Conservation (phyloP, 768 basidiomycete genomes). For the Clitopilus hobsonii region DNA sequence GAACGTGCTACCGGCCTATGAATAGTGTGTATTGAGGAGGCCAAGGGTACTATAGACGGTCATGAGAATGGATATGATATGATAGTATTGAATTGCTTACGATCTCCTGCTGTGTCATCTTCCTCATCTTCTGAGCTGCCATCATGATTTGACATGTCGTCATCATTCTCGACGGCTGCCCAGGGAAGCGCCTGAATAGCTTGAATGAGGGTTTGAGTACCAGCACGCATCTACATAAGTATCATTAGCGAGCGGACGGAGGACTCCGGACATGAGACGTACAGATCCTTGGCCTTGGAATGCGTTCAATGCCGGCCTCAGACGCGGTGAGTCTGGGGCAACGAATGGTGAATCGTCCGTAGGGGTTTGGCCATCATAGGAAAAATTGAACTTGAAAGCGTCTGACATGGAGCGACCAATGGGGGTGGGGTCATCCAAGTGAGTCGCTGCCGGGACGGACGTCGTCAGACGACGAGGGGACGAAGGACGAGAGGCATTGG, state of each 20-base stretch:
- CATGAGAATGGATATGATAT: slow-evolving; percentile 3
- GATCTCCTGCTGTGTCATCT: slow-evolving; percentile 45
- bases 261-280: slow-evolving; percentile 20
- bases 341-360: slow-evolving; percentile 56
- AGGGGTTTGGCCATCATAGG: background rate
- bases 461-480: slow-evolving; percentile 15
- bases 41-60: slow-evolving; percentile 40
- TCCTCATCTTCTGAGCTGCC: slow-evolving; percentile 57
- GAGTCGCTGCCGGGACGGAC: slow-evolving; percentile 10
- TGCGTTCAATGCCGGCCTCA: slow-evolving; percentile 42
- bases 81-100: slow-evolving; percentile 14
- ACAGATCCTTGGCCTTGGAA: slow-evolving; percentile 74
- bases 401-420: background rate
- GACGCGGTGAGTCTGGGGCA: slow-evolving; percentile 63
- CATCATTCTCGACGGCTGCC: slow-evolving; percentile 67
- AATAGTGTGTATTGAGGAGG: slow-evolving; percentile 87
- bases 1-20: slow-evolving; percentile 76
- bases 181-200: slow-evolving; percentile 83
- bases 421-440: slow-evolving; percentile 15
- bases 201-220: slow-evolving; percentile 87
- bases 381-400: background rate
- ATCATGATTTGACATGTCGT: slow-evolving; percentile 45
- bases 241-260: slow-evolving; percentile 8
- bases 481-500: slow-evolving; percentile 27
- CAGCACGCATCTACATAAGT: slow-evolving; percentile 67